Base-by-base conservation (phyloP, 306 rosid species). In the Pyrus pyrifolia region DNA sequence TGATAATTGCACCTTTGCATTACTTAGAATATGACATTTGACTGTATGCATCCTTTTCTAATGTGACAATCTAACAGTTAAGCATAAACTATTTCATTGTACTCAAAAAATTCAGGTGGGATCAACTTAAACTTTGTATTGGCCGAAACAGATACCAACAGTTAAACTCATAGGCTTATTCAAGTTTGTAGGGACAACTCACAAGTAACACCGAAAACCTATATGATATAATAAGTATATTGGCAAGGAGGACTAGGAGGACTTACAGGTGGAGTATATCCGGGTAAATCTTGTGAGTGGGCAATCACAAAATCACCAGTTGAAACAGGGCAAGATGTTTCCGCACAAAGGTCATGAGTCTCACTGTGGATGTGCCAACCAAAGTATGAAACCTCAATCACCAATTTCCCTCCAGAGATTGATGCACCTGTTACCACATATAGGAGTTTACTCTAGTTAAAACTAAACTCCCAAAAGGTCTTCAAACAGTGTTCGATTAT, bases 211-310 rank as follows among this genome's bases (percentile, higher is more conserved):
- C 38, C 15, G 2, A 62, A 30, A 62, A 7, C 21, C 31, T 6
- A 27, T 6, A 62, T 23, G 17, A 53, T 74, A 61, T 52, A 49
- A 23, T 58, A 49, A 29, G 25, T 58, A 6, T 14, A 69, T 31
- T 6, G 44, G 68, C 9, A 40, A 76, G 10, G 79, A 93, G 13
- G 79, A 93, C 96, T 86, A 76, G 10, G 79, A 93, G 13, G 79
- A 93, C 96, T 86, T 87, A 94, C 96, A n/a, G 94, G 97, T 64
- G 96, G 93, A 73, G 97, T 87, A 79, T 69, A 90, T 81, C 87
- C 90, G 76, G 97, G 95, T 51, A 92, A 85, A 27, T 79, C 78
- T 83, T 86, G 96, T 2, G 96, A 80, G 85, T 91, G 96, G 71
- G 97, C 78, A 81, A 94, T 84, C 74, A 92, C 82, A 68, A 94